Percentiles rank a stretch among this genome's conserved stretches.
Evolutionary conservation across 2,329 filamentous ascomycete species (phyloP).

Genomic region (Pezicula rhizophila): DNA sequence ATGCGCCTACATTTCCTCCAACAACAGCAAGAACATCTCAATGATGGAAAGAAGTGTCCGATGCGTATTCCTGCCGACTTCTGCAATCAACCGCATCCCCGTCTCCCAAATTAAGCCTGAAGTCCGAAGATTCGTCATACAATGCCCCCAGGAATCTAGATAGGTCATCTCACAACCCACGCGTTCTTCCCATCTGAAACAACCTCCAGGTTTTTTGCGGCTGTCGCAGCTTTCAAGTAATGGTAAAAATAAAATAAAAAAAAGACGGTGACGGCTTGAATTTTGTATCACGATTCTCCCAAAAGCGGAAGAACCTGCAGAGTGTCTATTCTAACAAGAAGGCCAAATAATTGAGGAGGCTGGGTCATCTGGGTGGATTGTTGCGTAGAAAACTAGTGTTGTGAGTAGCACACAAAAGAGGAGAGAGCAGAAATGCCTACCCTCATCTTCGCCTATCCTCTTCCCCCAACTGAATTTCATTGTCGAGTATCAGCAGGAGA

Average conservation of each 20-base stretch:
- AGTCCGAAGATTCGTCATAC: slow-evolving; percentile 12
- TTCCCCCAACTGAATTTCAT: slow-evolving; percentile 9
- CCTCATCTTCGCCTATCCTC: neutral
- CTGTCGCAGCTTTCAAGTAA: slow-evolving; percentile 9
- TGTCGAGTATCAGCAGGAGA: slow-evolving; percentile 19
- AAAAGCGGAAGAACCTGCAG: neutral
- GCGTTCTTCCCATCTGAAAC: slow-evolving; percentile 26
- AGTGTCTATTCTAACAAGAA: no score
- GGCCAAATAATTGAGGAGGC: no score
- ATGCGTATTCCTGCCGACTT: slow-evolving; percentile 1
- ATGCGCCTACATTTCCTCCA: neutral
- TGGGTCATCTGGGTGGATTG: no score
- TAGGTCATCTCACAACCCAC: slow-evolving; percentile 16
- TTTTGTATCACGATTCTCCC: neutral
- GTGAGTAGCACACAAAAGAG: no score
- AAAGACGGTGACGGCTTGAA: neutral
- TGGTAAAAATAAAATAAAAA: neutral
- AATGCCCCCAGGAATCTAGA: slow-evolving; percentile 12
- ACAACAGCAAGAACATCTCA: neutral
- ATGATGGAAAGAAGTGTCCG: slow-evolving; percentile 10
- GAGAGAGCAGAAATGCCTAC: slow-evolving; percentile 1
- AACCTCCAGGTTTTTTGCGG: slow-evolving; percentile 8
- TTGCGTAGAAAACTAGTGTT: no score
- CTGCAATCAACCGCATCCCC: slow-evolving; percentile 16
- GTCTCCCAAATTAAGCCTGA: neutral